Evolutionary conservation across 495 filamentous ascomycete genomes (phyloP), one percentile per base, ranked within the genome.

Genomic region (Hamigera avellanea): DNA sequence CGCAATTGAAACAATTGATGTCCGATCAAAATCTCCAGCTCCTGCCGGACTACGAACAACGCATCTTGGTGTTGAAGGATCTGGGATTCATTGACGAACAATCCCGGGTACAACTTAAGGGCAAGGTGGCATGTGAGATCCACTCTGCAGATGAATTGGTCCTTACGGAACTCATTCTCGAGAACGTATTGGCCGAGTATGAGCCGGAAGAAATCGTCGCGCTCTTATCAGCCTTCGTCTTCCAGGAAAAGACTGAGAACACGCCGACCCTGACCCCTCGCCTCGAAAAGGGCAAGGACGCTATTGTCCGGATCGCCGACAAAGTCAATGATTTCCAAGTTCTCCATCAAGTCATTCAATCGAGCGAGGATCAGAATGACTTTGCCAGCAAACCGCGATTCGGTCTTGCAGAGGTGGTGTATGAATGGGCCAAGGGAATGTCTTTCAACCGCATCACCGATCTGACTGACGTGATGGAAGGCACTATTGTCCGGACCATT

Each of bases 71-170:
- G 0, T 69, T 98, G 32, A 85, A 83, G 52, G 89, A 95, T 43
- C 69, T 98, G 8, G 76, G 75, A 2, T 98, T 96, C 45, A 80
- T 96, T 37, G 91, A 96, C 57, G 75, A 78, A 1, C 72, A 77
- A 31, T 78, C 72, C 23, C 76, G 86, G 31, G 89, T 96, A 21
- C 81, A 88, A 60, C 69, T 98, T 42, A 98, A 98, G 62, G 91
- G 91, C 56, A 94, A 95, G 61, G 91, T 98, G 19, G 91, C 91
- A 13, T 98, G 91, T 62, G 91, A 98, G 69, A 84, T 98, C 44
- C 93, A 96, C 63, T 95, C 89, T 3, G 86, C 89, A 13, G 91
- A 95, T 52, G 91, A 96, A 57, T 74, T 98, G n/a, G 87, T 96
- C 6, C 74, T 98, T 17, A 98, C 91, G 1, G 91, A 98, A 54